Conservation (phyloP, 352 stramenopile species). For the Paralagenidium karlingii region DNA sequence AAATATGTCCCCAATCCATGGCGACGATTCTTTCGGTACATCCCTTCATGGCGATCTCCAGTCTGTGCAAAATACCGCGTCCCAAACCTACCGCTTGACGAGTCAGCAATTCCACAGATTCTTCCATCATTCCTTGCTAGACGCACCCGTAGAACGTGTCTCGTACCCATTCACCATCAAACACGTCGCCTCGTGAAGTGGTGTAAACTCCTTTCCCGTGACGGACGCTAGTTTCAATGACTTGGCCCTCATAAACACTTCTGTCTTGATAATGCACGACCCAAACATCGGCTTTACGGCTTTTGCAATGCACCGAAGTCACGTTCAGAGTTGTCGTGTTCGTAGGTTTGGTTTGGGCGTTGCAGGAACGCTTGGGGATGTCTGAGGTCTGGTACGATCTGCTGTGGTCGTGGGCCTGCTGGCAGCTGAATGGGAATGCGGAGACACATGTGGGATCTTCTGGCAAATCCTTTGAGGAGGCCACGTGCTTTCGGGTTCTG, state of each 20-base stretch:
- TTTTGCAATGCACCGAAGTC: no score
- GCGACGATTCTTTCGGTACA: constrained; percentile 78
- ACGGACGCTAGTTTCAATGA: constrained; percentile 26
- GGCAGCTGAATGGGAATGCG: no score
- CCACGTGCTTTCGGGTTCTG: no score
- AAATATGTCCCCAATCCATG: constrained; percentile 77
- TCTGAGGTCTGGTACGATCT: no score
- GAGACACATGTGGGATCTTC: no score
- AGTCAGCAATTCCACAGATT: constrained; percentile 1
- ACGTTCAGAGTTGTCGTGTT: no score
- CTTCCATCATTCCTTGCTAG: constrained; percentile 1
- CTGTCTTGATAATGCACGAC: constrained; percentile 56
- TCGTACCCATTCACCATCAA: constrained; percentile 72
- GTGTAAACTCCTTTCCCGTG: constrained; percentile 51
- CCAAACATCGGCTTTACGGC: no score
- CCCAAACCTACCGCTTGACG: constrained; percentile 38
- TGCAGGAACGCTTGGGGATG: no score
- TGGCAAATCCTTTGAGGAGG: no score
- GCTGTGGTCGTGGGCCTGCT: no score
- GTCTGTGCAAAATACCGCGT: constrained; percentile 72
- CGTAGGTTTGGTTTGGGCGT: no score
- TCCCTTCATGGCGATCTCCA: constrained; percentile 76
- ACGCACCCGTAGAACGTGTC: constrained; percentile 74
- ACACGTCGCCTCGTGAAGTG: constrained; percentile 42
- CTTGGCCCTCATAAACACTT: constrained; percentile 47